Evolutionary conservation across 129 eudicot species (phyloP), one percentile per base, ranked within the genome.

Genomic region (Heracleum sosnowskyi): DNA sequence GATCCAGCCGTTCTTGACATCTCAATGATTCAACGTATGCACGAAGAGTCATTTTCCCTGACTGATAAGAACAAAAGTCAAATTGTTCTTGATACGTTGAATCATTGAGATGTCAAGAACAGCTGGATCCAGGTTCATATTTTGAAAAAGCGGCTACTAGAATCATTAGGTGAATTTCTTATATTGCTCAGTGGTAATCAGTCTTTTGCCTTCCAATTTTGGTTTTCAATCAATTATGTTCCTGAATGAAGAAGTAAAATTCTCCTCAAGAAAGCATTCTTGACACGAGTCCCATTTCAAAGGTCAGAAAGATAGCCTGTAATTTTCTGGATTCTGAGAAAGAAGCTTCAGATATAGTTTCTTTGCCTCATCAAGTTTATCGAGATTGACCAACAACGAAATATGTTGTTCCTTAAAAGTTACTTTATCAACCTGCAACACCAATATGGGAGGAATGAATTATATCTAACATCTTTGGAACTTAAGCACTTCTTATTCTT

Each of bases 11-110:
- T 37, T 94, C 97, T 80, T 91, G 96, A 77, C 90, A 91, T 80
- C 88, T 84, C 82, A 94, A 77, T 97, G 91, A 87, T 78, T 91
- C 92, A 28, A 94, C 90, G 76, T 88, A 94, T 16, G 98, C 82
- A 31, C 97, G 89, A 68, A 91, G 88, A 60, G 98, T 94, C 98
- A 94, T 91, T 86, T 91, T 89, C 71, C 97, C 88, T 74, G 91
- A 88, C 79, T 96, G 91, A 83, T 94, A 94, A 16, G 98, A 91
- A 78, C 91, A 96, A 85, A 91, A 94, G 73, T 94, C 98, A 82
- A 94, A 94, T 77, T 89, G 98, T 79, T 94, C 98, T n/a, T n/a
- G n/a, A n/a, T n/a, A n/a, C n/a, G 90, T 94, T 28, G 92, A 91
- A 78, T 87, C 91, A 97, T 77, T 94, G 82, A 84, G 88, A 80